Evolutionary conservation across 2,329 filamentous ascomycete genomes (phyloP), one percentile per base, ranked within the genome.

Genomic region (Exophiala viscosa): DNA sequence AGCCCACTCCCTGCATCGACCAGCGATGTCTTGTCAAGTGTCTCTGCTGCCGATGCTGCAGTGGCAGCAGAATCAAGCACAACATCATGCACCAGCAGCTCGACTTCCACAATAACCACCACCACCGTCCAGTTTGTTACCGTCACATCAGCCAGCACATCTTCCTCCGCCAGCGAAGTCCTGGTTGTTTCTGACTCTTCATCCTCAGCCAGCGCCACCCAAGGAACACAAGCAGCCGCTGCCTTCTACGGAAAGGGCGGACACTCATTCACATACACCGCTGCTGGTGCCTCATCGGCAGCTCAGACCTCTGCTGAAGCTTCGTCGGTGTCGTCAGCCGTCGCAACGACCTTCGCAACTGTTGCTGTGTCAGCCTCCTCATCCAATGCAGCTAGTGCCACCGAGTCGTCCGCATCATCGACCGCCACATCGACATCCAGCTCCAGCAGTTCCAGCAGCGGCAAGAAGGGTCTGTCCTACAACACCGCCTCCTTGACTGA

Each of bases 401-500:
- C 40, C 13, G 1, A 13, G 10, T 8, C 40, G 28, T 18, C 49
- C 3, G 11, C 59, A 11, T 35, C 51, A 8, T 56, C 60, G 2
- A 48, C 43, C 41, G 42, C 58, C 5, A 57, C 48, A 43, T 58
- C 55, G 3, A 45, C 52, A 13, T 23, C 59, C 5, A 55, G 50
- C 36, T 50, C 59, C 9, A 34, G 45, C 14, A 44, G 46, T 10
- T 59, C 59, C 5, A 52, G 50, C 31, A 44, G 56, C 31, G 60
- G 58, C 56, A 70, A 70, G 58, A 64, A 63, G 18, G 68, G 68
- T 44, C 60, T 70, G 35, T 68, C 68, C 49, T 76, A 75, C 68
- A 76, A 74, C 57, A 62, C 69, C 34, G 61, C 65, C 34, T 55
- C 60, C 17, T 59, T 67, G 33, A 63, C 71, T 9, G n/a, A 59